Evolutionary conservation across 2,329 filamentous ascomycete species (phyloP), one percentile per base, ranked within the genome.

Genomic region (Talaromyces sp.): DNA sequence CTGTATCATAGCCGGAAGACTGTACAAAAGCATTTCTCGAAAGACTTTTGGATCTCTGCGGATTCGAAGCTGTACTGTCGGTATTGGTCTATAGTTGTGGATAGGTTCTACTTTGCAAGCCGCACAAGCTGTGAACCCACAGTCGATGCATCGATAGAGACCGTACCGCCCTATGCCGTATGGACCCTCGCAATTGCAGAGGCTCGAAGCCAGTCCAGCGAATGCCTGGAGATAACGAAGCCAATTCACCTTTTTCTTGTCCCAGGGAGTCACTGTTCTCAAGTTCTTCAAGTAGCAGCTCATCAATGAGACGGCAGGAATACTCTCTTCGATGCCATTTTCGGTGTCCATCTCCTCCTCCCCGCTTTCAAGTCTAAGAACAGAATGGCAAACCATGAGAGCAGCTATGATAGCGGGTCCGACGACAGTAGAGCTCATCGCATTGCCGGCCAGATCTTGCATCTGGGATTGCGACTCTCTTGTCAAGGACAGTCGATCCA

Each of bases 351-450:
- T 40, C 14, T 21, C 21, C 21, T 35, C 31, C 23, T 60, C 56
- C 21, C 46, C 48, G 6, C 39, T 18, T 14, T 23, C 16, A 23
- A 39, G 11, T 23, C 33, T 55, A 11, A 63, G 21, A 46, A 63
- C 28, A 9, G 50, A 42, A 50, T 56, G 50, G 25, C 48, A 63
- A 39, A 73, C 70, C 40, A 86, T 81, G 1, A 93, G 72, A 0
- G 85, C 82, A 1, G 85, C 78, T 1, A 91, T 68, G 1, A 90
- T 81, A 0, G 84, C 83, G 1, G 83, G 80, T 2, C 87, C 88
- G 9, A 92, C 85, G 0, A 92, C 88, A 0, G 90, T 89, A 0
- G 85, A 86, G 0, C 84, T 86, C 90, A 93, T 93, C 0, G 90
- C 90, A 71, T 95, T 93, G 0, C 90, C 90, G 1, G 88, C 89